Conservation (phyloP, 208 protist genomes). For the Wallacemonas sp. region DNA sequence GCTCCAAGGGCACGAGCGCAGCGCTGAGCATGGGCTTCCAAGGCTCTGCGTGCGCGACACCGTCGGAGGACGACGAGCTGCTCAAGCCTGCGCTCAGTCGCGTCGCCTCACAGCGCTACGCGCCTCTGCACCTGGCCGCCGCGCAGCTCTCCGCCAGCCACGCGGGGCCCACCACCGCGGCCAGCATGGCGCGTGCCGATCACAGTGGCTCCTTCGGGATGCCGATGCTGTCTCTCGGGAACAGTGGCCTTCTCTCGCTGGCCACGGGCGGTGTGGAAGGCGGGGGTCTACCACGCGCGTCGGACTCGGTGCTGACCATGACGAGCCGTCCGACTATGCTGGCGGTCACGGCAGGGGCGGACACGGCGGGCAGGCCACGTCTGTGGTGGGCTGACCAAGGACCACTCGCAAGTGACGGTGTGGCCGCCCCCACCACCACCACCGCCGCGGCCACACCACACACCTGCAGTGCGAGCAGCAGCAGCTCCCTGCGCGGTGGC, state of each 20-base stretch:
- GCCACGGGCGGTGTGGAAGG: not conserved
- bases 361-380: no score
- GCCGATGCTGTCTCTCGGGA: not conserved
- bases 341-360: no score
- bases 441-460: no score
- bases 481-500: no score
- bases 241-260: not conserved
- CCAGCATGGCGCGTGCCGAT: not conserved
- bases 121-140: slow-evolving; percentile 29
- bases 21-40: slow-evolving; percentile 35
- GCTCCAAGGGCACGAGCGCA: not conserved
- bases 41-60: slow-evolving; percentile 27
- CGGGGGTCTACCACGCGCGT: not conserved
- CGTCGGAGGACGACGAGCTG: slow-evolving; percentile 18
- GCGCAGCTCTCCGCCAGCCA: not conserved
- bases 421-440: no score
- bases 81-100: slow-evolving; percentile 22
- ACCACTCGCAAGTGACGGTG: no score
- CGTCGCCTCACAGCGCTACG: slow-evolving; percentile 40
- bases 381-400: no score
- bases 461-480: no score
- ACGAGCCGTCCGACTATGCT: not conserved
- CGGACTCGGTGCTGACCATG: slow-evolving; percentile 2
- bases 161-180: not conserved
- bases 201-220: not conserved